Evolutionary conservation across 169 alveolate species (phyloP).

Genomic region (Cryptosporidium sp.): DNA sequence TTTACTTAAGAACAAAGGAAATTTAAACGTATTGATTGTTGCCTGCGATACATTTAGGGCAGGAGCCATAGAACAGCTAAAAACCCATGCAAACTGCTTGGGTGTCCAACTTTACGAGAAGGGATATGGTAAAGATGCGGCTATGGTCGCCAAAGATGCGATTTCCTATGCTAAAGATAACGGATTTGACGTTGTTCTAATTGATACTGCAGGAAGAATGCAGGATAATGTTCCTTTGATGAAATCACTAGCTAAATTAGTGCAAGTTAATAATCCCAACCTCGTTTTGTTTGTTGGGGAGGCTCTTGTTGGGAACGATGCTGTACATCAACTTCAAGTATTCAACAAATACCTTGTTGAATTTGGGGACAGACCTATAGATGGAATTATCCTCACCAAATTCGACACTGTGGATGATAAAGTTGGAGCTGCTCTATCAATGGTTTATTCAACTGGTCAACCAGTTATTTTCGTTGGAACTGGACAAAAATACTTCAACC

Average conservation of each 20-base stretch:
- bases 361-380: conserved; percentile 94
- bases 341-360: conserved; percentile 95
- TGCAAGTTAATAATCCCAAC: conserved; percentile 96
- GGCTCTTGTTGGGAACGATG: conserved; percentile 99
- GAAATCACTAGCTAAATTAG: conserved; percentile 93
- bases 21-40: conserved; percentile 94
- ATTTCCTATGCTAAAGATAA: conserved; percentile 88
- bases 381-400: conserved; percentile 98
- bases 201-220: conserved; percentile 99
- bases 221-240: conserved; percentile 98
- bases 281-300: conserved; percentile 99
- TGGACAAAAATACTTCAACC: conserved; percentile 98
- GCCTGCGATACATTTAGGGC: conserved; percentile 99
- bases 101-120: conserved; percentile 96
- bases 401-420: conserved; percentile 99
- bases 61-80: conserved; percentile 99
- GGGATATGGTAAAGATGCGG: conserved; percentile 99
- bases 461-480: conserved; percentile 99
- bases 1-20: conserved; percentile 93
- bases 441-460: conserved; percentile 99
- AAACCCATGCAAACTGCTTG: conserved; percentile 95
- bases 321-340: conserved; percentile 97
- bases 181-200: conserved; percentile 95
- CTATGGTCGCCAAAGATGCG: conserved; percentile 96
- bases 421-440: conserved; percentile 99